Evolutionary conservation across 441 rosid species (phyloP).

Genomic region (Adansonia gregorii): DNA sequence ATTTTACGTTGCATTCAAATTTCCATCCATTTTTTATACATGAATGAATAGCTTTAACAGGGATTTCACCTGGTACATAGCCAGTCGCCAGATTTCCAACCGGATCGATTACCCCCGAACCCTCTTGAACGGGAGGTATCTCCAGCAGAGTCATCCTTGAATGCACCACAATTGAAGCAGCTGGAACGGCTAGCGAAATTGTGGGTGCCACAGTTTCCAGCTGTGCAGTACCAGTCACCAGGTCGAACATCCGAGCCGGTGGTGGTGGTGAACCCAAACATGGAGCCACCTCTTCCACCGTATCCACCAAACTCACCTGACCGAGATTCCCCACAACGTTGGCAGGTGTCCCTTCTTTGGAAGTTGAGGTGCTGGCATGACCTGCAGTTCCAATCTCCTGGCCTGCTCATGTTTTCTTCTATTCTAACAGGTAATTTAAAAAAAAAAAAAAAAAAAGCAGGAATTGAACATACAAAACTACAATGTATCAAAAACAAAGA

Average conservation of each 20-base stretch:
- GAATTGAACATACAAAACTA: not conserved
- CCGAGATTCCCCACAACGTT: conserved; percentile 67
- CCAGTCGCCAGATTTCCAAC: conserved; percentile 87
- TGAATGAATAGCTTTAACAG: not conserved
- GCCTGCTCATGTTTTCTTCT: conserved; percentile 50
- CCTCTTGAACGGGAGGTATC: conserved; percentile 58
- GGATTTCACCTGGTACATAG: conserved; percentile 57
- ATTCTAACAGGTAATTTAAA: not conserved
- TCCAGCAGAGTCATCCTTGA: conserved; percentile 57
- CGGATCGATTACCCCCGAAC: conserved; percentile 46
- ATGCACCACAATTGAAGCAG: conserved; percentile 76
- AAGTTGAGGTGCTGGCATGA: conserved; percentile 18
- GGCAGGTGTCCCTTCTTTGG: conserved; percentile 61
- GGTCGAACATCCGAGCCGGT: conserved; percentile 74
- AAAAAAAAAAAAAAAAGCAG: not conserved
- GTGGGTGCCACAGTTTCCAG: conserved; percentile 71
- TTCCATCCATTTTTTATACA: too few relatives aligned
- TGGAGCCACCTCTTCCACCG: conserved; percentile 50
- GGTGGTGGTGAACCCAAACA: conserved; percentile 50
- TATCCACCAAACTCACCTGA: conserved; percentile 48
- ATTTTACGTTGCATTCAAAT: not conserved
- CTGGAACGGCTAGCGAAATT: conserved; percentile 77
- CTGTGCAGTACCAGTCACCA: conserved; percentile 76
- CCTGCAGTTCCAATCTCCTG: conserved; percentile 21
- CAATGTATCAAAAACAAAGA: not conserved